Conservation (phyloP, 257 asterid genomes). For the Solanum chiquidenum region DNA sequence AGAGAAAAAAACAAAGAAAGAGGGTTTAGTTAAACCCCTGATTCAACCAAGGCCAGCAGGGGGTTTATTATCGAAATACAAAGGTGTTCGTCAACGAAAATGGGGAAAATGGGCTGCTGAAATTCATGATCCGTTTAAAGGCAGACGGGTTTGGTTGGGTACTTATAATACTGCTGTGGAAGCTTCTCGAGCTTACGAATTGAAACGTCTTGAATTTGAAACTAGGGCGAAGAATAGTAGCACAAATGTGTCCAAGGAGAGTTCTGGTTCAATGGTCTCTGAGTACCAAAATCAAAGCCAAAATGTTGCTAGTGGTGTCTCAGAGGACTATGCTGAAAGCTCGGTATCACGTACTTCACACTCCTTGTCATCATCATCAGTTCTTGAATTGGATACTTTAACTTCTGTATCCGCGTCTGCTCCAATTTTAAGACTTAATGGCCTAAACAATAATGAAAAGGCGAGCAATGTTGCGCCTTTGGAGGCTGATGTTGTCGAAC, state of each 20-base stretch:
- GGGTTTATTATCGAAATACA: slow-evolving; percentile 10
- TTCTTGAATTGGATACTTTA: slow-evolving; percentile 32
- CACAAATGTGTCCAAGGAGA: slow-evolving; percentile 6
- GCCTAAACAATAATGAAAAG: background rate
- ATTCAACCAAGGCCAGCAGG: slow-evolving; percentile 9
- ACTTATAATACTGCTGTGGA: slow-evolving; percentile 65
- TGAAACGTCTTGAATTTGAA: slow-evolving; percentile 52
- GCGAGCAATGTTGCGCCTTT: background rate
- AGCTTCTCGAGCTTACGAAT: slow-evolving; percentile 64
- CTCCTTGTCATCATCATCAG: slow-evolving; percentile 40
- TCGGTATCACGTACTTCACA: slow-evolving; percentile 25
- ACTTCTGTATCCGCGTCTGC: slow-evolving; percentile 15
- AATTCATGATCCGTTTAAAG: slow-evolving; percentile 67
- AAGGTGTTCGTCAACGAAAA: slow-evolving; percentile 77
- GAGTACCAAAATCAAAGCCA: background rate
- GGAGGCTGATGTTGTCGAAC: slow-evolving; percentile 1
- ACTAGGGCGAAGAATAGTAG: slow-evolving; percentile 6
- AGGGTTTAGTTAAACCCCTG: background rate
- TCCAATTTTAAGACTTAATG: background rate
- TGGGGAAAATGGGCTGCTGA: slow-evolving; percentile 99
- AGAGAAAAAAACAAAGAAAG: slow-evolving; percentile 10
- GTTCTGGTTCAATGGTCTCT: background rate
- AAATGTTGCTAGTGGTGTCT: slow-evolving; percentile 4
- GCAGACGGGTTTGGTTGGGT: slow-evolving; percentile 78
- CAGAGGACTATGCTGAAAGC: slow-evolving; percentile 33